phyloP scores from a whole-genome alignment of 2,329 filamentous ascomycete species.

The Orbilia ellipsospora region DNA sequence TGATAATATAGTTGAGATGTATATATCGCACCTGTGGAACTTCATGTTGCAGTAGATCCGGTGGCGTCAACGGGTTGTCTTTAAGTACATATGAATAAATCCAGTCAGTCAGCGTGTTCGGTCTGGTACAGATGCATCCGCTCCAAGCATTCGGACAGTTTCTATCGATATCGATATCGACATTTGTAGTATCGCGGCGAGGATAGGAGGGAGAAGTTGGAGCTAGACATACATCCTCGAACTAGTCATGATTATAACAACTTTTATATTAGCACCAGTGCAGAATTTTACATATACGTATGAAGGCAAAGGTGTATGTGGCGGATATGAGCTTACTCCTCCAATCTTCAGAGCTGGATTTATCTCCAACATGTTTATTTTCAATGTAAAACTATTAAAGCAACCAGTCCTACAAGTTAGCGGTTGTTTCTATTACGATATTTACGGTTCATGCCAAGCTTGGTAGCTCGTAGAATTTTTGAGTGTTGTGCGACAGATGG shows the following conservation, averaged over 20 bases:
- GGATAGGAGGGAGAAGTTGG: too few species aligned
- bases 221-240: conserved; percentile 58
- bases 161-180: conserved; percentile 19
- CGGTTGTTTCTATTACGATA: too few species aligned
- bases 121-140: conserved; percentile 54
- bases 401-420: not conserved
- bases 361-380: conserved; percentile 82
- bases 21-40: conserved; percentile 70
- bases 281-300: conserved; percentile 57
- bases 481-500: conserved; percentile 23
- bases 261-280: not conserved
- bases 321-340: conserved; percentile 71
- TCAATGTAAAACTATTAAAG: conserved; percentile 80
- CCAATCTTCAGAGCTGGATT: conserved; percentile 80
- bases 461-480: conserved; percentile 20
- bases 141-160: conserved; percentile 34
- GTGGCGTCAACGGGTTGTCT: conserved; percentile 88
- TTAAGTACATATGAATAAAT: conserved; percentile 32
- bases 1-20: not conserved
- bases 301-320: not conserved
- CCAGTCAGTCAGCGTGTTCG: conserved; percentile 42
- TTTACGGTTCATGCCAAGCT: too few species aligned
- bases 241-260: conserved; percentile 47
- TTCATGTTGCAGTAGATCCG: conserved; percentile 94
- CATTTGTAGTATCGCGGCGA: conserved; percentile 9